Evolutionary conservation across 2,329 filamentous ascomycete genomes (phyloP).

Genomic region (Zasmidium cellare): DNA sequence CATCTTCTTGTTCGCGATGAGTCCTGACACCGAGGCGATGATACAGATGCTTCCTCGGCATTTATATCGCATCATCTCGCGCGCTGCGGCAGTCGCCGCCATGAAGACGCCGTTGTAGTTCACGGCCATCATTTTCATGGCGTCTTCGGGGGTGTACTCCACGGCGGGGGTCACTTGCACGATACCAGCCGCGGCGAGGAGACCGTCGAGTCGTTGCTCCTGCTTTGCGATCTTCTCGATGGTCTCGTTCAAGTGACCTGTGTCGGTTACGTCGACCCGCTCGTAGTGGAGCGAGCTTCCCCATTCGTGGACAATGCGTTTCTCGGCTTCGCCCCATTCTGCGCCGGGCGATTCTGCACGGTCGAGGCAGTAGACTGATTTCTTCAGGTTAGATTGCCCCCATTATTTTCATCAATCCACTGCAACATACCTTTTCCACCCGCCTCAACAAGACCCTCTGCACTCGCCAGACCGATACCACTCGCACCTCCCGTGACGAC

Average conservation of each 20-base stretch:
- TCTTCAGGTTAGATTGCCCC: background rate
- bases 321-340: conserved; percentile 38
- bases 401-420: too few species aligned
- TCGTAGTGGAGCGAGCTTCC: conserved; percentile 45
- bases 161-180: conserved; percentile 30
- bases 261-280: conserved; percentile 49
- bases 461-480: conserved; percentile 38
- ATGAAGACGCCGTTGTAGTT: conserved; percentile 54
- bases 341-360: conserved; percentile 42
- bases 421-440: conserved; percentile 44
- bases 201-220: conserved; percentile 31
- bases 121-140: conserved; percentile 31
- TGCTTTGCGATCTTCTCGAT: conserved; percentile 29
- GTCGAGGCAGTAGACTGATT: conserved; percentile 53
- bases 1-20: conserved; percentile 29
- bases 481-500: conserved; percentile 27
- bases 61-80: conserved; percentile 51
- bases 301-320: too few species aligned
- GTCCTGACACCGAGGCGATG: conserved; percentile 53
- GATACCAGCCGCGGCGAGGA: conserved; percentile 34
- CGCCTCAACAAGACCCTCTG: conserved; percentile 49
- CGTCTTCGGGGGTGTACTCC: conserved; percentile 37
- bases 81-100: conserved; percentile 47
- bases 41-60: conserved; percentile 50
- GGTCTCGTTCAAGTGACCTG: conserved; percentile 25